A percentile compares a stretch with the other conserved stretches of the same genome.
These are phyloP conservation scores for Phlegmacium glaucopus DNA, from an alignment of 768 basidiomycete genomes.

Conservation along the genomic window DNA sequence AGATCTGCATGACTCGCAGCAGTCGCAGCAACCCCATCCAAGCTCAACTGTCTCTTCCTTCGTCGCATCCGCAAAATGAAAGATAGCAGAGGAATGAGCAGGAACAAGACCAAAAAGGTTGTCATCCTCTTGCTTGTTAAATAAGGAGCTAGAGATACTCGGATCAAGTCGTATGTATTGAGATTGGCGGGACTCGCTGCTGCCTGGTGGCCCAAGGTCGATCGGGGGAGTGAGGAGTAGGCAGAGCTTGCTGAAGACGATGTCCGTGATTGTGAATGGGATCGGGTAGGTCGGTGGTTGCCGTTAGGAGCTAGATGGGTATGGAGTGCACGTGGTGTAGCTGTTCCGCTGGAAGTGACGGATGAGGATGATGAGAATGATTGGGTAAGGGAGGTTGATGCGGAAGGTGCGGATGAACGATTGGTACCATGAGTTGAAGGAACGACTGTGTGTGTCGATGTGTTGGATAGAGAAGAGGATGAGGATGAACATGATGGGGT, in stretches of 20 bases:
- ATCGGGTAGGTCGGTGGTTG: slow-evolving; percentile 9
- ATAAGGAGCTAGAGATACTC: slow-evolving; percentile 45
- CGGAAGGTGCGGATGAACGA: slow-evolving; percentile 19
- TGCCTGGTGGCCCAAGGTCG: slow-evolving; percentile 17
- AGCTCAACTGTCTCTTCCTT: slow-evolving; percentile 28
- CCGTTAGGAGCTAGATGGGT: slow-evolving; percentile 8
- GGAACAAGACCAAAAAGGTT: slow-evolving; percentile 45
- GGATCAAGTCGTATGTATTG: slow-evolving; percentile 42
- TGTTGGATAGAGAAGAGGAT: slow-evolving; percentile 69
- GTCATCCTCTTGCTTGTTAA: slow-evolving; percentile 45
- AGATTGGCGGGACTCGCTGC: slow-evolving; percentile 15
- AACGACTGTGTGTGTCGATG: slow-evolving; percentile 70
- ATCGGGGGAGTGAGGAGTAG: slow-evolving; percentile 20
- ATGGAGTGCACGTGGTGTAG: slow-evolving; percentile 25
- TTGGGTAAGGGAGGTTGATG: slow-evolving; percentile 22
- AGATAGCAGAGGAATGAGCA: slow-evolving; percentile 43
- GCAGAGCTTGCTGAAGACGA: slow-evolving; percentile 20
- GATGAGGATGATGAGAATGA: slow-evolving; percentile 35
- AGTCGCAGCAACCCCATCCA: slow-evolving; percentile 13
- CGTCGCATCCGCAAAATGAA: slow-evolving; percentile 51
- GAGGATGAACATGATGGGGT: slow-evolving; percentile 57
- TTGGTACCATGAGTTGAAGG: slow-evolving; percentile 42
- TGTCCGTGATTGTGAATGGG: slow-evolving; percentile 24
- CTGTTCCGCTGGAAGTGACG: slow-evolving; percentile 35
- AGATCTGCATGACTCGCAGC: slow-evolving; percentile 47